These are phyloP conservation scores for Amanita pseudoporphyria DNA, from an alignment of 768 basidiomycete species.

Conservation along the genomic window DNA sequence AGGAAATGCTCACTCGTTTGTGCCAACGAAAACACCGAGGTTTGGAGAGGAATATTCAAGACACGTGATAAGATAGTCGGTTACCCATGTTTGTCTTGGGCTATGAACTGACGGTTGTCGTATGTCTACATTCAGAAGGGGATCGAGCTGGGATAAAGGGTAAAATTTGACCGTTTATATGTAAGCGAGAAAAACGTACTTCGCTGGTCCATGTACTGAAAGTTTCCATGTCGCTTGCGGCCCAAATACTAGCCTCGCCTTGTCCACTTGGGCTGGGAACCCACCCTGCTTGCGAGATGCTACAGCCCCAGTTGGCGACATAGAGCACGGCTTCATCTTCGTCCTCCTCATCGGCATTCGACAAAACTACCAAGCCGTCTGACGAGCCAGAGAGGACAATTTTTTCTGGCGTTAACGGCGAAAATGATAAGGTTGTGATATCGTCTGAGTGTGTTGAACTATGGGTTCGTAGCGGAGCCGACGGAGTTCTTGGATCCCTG, in stretches of 20 bases:
- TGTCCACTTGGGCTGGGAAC: slow-evolving; percentile 16
- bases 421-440: slow-evolving; percentile 66
- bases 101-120: slow-evolving; percentile 54
- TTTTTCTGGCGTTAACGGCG: slow-evolving; percentile 19
- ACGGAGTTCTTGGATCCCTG: slow-evolving; percentile 83
- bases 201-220: slow-evolving; percentile 78
- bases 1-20: slow-evolving; percentile 46
- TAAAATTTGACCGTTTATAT: background rate
- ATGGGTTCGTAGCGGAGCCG: slow-evolving; percentile 63
- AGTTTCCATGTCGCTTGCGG: slow-evolving; percentile 91
- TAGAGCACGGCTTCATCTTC: slow-evolving; percentile 80
- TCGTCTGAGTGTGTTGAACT: slow-evolving; percentile 90
- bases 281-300: slow-evolving; percentile 72
- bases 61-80: slow-evolving; percentile 63
- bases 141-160: slow-evolving; percentile 43
- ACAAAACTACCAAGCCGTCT: slow-evolving; percentile 72
- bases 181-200: slow-evolving; percentile 24
- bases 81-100: slow-evolving; percentile 56
- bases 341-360: slow-evolving; percentile 64
- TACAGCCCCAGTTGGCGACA: slow-evolving; percentile 83
- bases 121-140: slow-evolving; percentile 47
- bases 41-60: slow-evolving; percentile 25
- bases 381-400: slow-evolving; percentile 73
- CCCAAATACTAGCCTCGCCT: slow-evolving; percentile 50
- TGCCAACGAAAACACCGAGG: slow-evolving; percentile 56